Base-by-base conservation (phyloP, 2,329 filamentous ascomycete species). In the Aspergillus nomiae region DNA sequence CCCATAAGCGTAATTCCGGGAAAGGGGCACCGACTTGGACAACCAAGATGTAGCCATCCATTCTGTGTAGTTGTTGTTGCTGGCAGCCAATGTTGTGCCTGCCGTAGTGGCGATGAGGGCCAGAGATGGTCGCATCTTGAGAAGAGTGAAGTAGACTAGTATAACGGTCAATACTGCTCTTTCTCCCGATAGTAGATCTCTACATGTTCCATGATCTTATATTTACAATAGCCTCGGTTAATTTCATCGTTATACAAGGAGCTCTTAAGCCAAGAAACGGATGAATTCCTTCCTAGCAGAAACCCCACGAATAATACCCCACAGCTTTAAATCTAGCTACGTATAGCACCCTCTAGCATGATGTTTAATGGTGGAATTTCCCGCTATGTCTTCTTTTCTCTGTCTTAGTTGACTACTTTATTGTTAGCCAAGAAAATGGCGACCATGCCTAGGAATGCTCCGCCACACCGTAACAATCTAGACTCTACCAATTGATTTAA, bases 1-100 rank as follows among this genome's bases (percentile, higher is more conserved):
- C 3, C 59, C 65, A 11, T 62, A 59, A 48, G 63, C 63, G 59
- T 67, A 67, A 58, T 67, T 67, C 21, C 65, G 63, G 16, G 63
- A 67, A 19, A 45, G 41, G 9, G 53, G 30, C 19, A 67, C 56
- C 1, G 56, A 45, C 24, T 65, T 63, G 28, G 61, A 63, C 38
- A 65, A 45, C 48, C 46, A 67, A 24, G 65, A 67, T 7, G 55
- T 32, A 11, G 63, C 53, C 54, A 67, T 56, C 59, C 61, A 65
- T 60, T 67, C 65, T 3, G 65, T 67, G 50, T 63, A 65, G 59
- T 65, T 65, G 24, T 51, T 28, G 48, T 12, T 54, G 10, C 11
- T 36, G 19, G 51, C 4, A 12, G 51, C 51, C 19, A 54, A 12
- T 7, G 51, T 19, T 21, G 51, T 36, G 3, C 30, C 51, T 50